phyloP scores from a whole-genome alignment of 306 rosid genomes.

The Acacia acuminata region DNA sequence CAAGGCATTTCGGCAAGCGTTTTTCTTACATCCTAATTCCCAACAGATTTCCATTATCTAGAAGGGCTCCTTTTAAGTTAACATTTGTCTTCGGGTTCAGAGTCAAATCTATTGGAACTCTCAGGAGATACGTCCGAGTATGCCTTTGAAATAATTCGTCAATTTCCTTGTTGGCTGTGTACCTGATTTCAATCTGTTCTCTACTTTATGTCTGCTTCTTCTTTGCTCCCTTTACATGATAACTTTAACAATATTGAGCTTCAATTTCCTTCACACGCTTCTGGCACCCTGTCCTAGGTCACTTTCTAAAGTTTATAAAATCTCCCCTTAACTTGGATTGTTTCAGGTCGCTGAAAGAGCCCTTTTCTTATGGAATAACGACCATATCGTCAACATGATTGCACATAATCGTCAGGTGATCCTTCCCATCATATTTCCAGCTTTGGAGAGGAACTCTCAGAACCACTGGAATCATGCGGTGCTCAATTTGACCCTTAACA shows the following conservation, averaged over 20 bases:
- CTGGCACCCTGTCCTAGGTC: background rate
- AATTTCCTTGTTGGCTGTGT: slow-evolving; percentile 1
- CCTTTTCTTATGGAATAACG: slow-evolving; percentile 96
- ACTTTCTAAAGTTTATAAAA: background rate
- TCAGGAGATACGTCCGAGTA: background rate
- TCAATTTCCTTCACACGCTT: slow-evolving; percentile 23
- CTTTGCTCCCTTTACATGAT: background rate
- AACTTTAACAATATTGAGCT: background rate
- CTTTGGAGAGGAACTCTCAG: slow-evolving; percentile 73
- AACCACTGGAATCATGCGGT: slow-evolving; percentile 95
- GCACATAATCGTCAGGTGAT: slow-evolving; percentile 82
- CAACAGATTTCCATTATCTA: background rate
- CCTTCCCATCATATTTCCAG: slow-evolving; percentile 79
- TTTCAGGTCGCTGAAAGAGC: slow-evolving; percentile 97
- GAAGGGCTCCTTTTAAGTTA: background rate
- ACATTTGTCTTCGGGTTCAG: slow-evolving; percentile 13
- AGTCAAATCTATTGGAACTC: background rate
- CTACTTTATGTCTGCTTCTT: slow-evolving; percentile 17
- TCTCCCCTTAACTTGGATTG: slow-evolving; percentile 1
- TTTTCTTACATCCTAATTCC: background rate
- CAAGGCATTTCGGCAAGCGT: background rate
- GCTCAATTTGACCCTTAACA: slow-evolving; percentile 70
- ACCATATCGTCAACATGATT: slow-evolving; percentile 77
- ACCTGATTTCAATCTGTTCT: background rate
- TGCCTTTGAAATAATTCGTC: background rate